These are phyloP conservation scores for Fusarium illudens DNA, from an alignment of 2,329 filamentous ascomycete species.

Conservation along the genomic window DNA sequence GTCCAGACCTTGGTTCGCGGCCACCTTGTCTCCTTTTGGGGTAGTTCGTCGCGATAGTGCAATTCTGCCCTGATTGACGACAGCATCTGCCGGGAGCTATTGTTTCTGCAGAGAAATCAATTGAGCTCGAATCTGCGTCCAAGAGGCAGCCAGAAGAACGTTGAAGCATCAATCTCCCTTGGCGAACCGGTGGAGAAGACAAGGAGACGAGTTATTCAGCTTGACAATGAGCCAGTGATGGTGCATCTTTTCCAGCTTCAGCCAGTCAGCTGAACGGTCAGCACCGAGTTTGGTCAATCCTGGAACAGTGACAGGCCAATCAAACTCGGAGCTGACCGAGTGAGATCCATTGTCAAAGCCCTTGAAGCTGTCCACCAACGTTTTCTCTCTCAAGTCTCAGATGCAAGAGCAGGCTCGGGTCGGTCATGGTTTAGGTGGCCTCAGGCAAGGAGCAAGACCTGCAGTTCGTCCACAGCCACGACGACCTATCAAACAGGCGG, in stretches of 20 bases:
- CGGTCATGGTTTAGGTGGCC: neutral
- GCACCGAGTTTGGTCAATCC: slow-evolving; percentile 13
- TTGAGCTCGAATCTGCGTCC: neutral
- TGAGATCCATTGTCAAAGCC: slow-evolving; percentile 1
- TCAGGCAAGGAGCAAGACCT: slow-evolving; percentile 1
- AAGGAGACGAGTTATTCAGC: slow-evolving; percentile 1
- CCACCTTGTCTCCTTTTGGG: neutral
- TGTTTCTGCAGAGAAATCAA: neutral
- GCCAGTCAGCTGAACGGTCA: neutral
- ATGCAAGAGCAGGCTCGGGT: neutral
- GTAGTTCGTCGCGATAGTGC: neutral
- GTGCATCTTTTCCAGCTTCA: neutral
- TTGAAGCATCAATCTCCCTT: slow-evolving; percentile 12
- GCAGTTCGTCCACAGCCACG: slow-evolving; percentile 6
- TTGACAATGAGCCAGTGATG: neutral
- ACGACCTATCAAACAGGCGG: neutral
- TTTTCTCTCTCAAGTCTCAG: neutral
- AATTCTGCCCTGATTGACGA: neutral
- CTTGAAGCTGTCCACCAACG: slow-evolving; percentile 4
- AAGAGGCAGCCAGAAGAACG: neutral
- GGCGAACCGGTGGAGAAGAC: slow-evolving; percentile 4
- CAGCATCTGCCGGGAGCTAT: neutral
- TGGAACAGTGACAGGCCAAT: slow-evolving; percentile 11
- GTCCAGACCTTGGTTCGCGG: slow-evolving; percentile 3
- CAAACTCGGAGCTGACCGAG: slow-evolving; percentile 4